A percentile compares a stretch with the other conserved stretches of the same genome.
These are phyloP conservation scores for Linnemannia exigua DNA, from an alignment of 192 early-diverging fungal species.

Conservation along the genomic window DNA sequence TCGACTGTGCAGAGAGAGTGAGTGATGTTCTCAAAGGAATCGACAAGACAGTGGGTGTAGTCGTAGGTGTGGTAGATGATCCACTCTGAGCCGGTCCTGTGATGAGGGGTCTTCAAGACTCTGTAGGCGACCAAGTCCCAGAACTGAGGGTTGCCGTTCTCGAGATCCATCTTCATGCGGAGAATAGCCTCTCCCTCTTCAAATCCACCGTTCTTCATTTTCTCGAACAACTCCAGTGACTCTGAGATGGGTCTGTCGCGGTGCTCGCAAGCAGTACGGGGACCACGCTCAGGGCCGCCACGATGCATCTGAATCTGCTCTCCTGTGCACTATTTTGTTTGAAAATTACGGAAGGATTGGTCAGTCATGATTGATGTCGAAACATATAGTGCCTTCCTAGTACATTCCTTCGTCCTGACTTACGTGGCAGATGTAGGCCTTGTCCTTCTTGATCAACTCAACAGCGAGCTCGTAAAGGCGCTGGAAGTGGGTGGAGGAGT, in stretches of 20 bases:
- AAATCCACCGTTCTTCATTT: conserved; percentile 99
- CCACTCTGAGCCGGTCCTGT: conserved; percentile 94
- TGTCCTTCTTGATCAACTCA: conserved; percentile 89
- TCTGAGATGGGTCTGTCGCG: conserved; percentile 93
- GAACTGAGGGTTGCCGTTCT: conserved; percentile 98
- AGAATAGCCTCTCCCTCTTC: conserved; percentile 90
- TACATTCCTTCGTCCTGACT: background rate
- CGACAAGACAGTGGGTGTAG: conserved; percentile 98
- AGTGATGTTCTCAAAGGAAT: conserved; percentile 99
- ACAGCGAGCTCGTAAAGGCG: conserved; percentile 95
- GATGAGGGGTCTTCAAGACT: conserved; percentile 91
- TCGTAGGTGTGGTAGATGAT: conserved; percentile 99
- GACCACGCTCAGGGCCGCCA: conserved; percentile 91
- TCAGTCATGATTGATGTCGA: background rate
- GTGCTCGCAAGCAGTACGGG: conserved; percentile 90
- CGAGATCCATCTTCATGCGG: conserved; percentile 99
- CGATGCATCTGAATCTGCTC: conserved; percentile 94
- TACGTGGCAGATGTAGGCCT: conserved; percentile 78
- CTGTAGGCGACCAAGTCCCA: conserved; percentile 99
- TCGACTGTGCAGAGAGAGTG: conserved; percentile 99
- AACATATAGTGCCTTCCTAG: no score
- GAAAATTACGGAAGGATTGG: background rate
- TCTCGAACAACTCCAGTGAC: conserved; percentile 93
- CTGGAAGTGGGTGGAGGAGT: conserved; percentile 99
- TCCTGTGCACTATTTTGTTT: conserved; percentile 86